A percentile compares a stretch with the other conserved stretches of the same genome.
Conservation (phyloP, 768 basidiomycete genomes). For the Gautieria morchelliformis region DNA sequence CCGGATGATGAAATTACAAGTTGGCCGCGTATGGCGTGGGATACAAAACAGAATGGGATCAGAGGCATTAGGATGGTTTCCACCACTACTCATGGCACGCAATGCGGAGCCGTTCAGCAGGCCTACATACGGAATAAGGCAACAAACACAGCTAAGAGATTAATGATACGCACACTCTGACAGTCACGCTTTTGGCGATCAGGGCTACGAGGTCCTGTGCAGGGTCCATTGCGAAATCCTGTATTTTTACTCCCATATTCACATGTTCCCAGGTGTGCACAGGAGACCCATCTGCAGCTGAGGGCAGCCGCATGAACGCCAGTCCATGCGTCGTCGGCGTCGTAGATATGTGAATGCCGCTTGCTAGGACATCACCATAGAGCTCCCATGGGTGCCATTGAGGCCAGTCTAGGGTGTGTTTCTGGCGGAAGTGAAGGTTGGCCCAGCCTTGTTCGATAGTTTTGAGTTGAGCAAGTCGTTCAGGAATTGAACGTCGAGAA, state of each 20-base stretch:
- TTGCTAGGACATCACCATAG: conserved; percentile 45
- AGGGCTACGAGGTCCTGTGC: conserved; percentile 54
- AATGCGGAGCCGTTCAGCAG: conserved; percentile 12
- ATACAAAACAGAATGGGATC: conserved; percentile 24
- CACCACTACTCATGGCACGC: conserved; percentile 35
- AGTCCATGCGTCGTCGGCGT: conserved; percentile 23
- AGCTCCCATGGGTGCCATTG: conserved; percentile 45
- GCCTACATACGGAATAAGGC: too few species aligned
- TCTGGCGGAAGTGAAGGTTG: neutral
- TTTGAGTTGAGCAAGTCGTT: neutral
- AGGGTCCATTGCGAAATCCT: conserved; percentile 60
- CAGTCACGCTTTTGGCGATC: conserved; percentile 27
- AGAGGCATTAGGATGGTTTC: conserved; percentile 34
- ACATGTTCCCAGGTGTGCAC: conserved; percentile 32
- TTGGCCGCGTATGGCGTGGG: conserved; percentile 10
- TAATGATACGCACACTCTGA: too few species aligned
- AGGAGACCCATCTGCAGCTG: conserved; percentile 30
- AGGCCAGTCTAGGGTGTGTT: too few species aligned
- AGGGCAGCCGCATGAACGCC: conserved; percentile 40
- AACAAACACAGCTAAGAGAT: too few species aligned
- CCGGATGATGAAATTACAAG: conserved; percentile 36
- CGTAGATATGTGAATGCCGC: conserved; percentile 26
- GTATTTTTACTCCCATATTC: conserved; percentile 26
- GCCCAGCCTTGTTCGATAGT: neutral
- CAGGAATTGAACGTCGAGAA: too few species aligned